Evolutionary conservation across 495 filamentous ascomycete species (phyloP).

Genomic region (Pseudevernia furfuracea): DNA sequence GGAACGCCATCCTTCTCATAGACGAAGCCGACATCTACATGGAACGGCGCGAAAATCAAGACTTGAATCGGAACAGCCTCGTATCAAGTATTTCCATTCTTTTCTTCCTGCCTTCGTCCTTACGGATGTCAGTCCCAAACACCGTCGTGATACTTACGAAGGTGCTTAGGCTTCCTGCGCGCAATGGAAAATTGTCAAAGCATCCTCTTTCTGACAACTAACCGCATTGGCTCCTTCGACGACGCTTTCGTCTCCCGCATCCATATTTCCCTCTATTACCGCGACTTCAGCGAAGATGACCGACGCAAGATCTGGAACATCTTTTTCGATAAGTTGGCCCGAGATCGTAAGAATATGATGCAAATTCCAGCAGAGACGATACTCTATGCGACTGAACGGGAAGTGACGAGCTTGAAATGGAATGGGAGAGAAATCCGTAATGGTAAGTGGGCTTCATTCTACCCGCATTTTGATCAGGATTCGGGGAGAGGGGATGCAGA

Average conservation of each 20-base stretch:
- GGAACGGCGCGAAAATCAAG: constrained; percentile 24
- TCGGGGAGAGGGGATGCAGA: neutral
- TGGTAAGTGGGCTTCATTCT: constrained; percentile 3
- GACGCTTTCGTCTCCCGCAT: constrained; percentile 34
- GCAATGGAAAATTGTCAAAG: constrained; percentile 38
- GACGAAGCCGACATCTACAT: constrained; percentile 38
- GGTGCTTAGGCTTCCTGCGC: constrained; percentile 44
- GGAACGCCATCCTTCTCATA: constrained; percentile 29
- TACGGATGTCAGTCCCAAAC: neutral
- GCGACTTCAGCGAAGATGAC: constrained; percentile 13
- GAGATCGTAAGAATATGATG: constrained; percentile 20
- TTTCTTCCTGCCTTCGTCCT: neutral
- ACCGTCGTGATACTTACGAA: neutral
- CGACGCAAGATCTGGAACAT: constrained; percentile 17
- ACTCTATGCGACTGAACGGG: neutral
- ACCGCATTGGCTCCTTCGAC: constrained; percentile 39
- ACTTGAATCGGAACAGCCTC: constrained; percentile 38
- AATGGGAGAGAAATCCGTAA: constrained; percentile 27
- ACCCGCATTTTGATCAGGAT: neutral
- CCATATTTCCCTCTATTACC: constrained; percentile 34
- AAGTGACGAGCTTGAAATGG: constrained; percentile 9
- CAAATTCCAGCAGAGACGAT: constrained; percentile 1
- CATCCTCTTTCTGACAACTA: constrained; percentile 33
- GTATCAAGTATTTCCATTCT: constrained; percentile 31
- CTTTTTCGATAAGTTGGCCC: constrained; percentile 26